Evolutionary conservation across 805 yeast species (phyloP).

Genomic region (Ogataea ganodermae): DNA sequence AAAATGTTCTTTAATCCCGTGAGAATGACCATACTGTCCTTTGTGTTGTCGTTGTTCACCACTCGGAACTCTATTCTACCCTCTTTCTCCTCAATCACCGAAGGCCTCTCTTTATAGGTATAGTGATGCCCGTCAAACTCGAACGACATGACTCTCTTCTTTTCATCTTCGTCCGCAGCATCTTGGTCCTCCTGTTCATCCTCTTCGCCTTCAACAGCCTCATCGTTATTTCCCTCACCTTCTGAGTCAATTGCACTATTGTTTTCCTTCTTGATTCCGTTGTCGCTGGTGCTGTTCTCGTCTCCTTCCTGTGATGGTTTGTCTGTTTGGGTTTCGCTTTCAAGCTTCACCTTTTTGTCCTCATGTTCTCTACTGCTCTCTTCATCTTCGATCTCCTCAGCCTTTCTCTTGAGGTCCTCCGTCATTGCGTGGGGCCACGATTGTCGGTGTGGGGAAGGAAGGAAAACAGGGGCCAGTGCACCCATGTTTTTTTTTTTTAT

Average conservation of each 20-base stretch:
- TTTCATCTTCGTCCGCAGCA: slow-evolving; percentile 41
- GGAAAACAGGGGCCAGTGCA: not conserved
- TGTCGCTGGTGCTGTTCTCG: slow-evolving; percentile 2
- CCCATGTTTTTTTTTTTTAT: not conserved
- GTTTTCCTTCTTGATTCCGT: slow-evolving; percentile 21
- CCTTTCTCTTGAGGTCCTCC: slow-evolving; percentile 4
- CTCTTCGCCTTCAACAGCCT: slow-evolving; percentile 28
- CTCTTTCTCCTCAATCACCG: slow-evolving; percentile 90
- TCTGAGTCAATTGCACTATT: slow-evolving; percentile 2
- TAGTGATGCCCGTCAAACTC: slow-evolving; percentile 77
- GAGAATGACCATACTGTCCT: slow-evolving; percentile 84
- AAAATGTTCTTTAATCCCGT: slow-evolving; percentile 96
- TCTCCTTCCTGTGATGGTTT: slow-evolving; percentile 26
- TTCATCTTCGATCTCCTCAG: slow-evolving; percentile 18
- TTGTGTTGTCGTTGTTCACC: slow-evolving; percentile 89
- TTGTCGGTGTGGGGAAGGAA: not conserved
- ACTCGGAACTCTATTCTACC: slow-evolving; percentile 94
- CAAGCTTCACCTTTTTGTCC: slow-evolving; percentile 13
- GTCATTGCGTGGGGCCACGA: not conserved
- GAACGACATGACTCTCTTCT: slow-evolving; percentile 48
- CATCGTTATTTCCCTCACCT: slow-evolving; percentile 17
- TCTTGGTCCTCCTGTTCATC: slow-evolving; percentile 31
- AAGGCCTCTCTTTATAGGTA: slow-evolving; percentile 87
- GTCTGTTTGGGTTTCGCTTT: slow-evolving; percentile 8
- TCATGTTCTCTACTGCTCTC: slow-evolving; percentile 13